Evolutionary conservation across 306 rosid genomes (phyloP).

Genomic region (Chamaecrista fasciculata): DNA sequence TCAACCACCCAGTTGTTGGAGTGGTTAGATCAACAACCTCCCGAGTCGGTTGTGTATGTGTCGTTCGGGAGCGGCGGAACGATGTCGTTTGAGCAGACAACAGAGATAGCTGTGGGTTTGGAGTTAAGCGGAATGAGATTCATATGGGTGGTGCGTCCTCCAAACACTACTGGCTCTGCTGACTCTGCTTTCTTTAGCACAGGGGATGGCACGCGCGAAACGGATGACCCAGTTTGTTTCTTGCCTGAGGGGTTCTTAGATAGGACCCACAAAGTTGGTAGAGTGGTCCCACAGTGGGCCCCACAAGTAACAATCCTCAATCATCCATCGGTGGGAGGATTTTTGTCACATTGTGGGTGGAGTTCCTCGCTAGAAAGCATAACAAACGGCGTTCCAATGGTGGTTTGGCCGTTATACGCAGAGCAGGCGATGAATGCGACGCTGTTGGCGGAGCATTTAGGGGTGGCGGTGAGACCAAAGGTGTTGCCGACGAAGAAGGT

Average conservation of each 20-base stretch:
- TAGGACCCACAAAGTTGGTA: constrained; percentile 33
- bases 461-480: constrained; percentile 31
- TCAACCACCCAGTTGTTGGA: neutral
- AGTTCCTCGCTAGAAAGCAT: constrained; percentile 49
- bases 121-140: constrained; percentile 57
- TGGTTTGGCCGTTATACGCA: constrained; percentile 59
- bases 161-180: neutral
- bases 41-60: constrained; percentile 50
- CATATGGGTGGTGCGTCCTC: constrained; percentile 65
- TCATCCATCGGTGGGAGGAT: constrained; percentile 48
- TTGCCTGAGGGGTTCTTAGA: constrained; percentile 41
- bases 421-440: constrained; percentile 63
- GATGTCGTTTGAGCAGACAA: constrained; percentile 46
- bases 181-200: constrained; percentile 23
- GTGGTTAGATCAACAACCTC: constrained; percentile 57
- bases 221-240: neutral
- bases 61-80: constrained; percentile 73
- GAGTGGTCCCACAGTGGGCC: constrained; percentile 39
- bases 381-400: constrained; percentile 43
- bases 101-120: constrained; percentile 61
- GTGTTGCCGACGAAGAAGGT: constrained; percentile 35
- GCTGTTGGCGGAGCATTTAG: constrained; percentile 43
- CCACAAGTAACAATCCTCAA: constrained; percentile 40
- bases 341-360: constrained; percentile 57
- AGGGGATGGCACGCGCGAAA: neutral